Percentiles rank a stretch among this genome's conserved stretches.
Conservation (phyloP, 169 alveolate species). For the Plasmodium relictum region DNA sequence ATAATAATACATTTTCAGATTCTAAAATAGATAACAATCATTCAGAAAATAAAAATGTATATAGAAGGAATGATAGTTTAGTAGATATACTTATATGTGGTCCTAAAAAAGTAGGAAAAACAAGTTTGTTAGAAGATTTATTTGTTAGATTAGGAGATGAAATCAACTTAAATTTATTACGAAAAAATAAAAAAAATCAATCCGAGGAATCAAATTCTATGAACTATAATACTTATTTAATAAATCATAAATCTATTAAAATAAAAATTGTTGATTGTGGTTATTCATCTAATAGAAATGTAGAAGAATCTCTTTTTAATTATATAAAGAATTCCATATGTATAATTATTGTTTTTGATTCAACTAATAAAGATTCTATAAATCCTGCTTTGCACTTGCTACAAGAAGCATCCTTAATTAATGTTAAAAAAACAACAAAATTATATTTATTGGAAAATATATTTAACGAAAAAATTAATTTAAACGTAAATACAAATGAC, state of each 20-base stretch:
- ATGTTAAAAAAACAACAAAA: constrained; percentile 53
- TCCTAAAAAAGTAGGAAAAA: constrained; percentile 78
- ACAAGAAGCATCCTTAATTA: constrained; percentile 72
- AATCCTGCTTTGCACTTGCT: constrained; percentile 63
- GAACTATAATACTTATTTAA: constrained; percentile 30
- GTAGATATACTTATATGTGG: constrained; percentile 78
- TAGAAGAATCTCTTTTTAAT: constrained; percentile 49
- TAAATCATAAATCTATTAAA: constrained; percentile 10
- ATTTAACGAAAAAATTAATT: constrained; percentile 61
- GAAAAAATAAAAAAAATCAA: constrained; percentile 58
- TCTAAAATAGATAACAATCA: background rate
- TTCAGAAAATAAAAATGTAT: background rate
- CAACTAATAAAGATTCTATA: constrained; percentile 50
- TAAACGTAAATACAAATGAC: constrained; percentile 27
- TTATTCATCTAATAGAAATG: constrained; percentile 17
- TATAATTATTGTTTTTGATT: constrained; percentile 55
- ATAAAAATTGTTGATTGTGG: constrained; percentile 65
- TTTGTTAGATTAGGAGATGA: constrained; percentile 73
- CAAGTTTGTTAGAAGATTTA: constrained; percentile 66
- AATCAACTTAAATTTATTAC: constrained; percentile 26
- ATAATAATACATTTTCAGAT: background rate
- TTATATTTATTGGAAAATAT: constrained; percentile 50
- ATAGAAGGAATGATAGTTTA: constrained; percentile 15
- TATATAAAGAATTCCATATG: constrained; percentile 42
- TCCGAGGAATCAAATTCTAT: background rate